These are phyloP conservation scores for Phaeodactylum tricornutum DNA, from an alignment of 108 stramenopile species.

Conservation along the genomic window DNA sequence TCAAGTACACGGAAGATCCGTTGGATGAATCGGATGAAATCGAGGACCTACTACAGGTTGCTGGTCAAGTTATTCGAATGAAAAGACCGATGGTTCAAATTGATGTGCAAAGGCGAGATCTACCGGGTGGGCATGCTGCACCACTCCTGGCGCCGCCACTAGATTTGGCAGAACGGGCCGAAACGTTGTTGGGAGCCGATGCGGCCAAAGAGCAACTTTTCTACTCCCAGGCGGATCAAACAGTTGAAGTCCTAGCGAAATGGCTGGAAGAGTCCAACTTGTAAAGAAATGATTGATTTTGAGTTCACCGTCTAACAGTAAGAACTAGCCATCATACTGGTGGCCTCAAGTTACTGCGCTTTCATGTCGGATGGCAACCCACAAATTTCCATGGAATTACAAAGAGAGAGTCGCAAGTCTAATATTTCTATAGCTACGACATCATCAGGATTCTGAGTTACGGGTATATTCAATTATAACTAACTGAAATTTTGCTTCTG, in stretches of 20 bases:
- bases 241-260: slow-evolving; percentile 55
- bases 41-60: slow-evolving; percentile 70
- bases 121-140: slow-evolving; percentile 64
- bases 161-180: slow-evolving; percentile 44
- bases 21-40: slow-evolving; percentile 85
- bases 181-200: slow-evolving; percentile 55
- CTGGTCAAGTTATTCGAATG: slow-evolving; percentile 79
- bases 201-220: slow-evolving; percentile 32
- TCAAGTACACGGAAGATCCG: slow-evolving; percentile 79
- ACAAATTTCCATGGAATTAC: too few species aligned
- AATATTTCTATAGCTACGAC: too few species aligned
- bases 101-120: slow-evolving; percentile 54
- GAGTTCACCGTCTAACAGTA: too few species aligned
- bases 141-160: slow-evolving; percentile 56
- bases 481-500: too few species aligned
- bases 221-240: slow-evolving; percentile 32
- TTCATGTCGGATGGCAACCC: too few species aligned
- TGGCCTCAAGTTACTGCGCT: too few species aligned
- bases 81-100: slow-evolving; percentile 86
- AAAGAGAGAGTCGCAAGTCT: too few species aligned
- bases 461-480: too few species aligned
- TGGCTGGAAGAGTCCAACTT: slow-evolving; percentile 75
- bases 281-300: slow-evolving; percentile 15
- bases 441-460: too few species aligned
- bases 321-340: too few species aligned